A percentile compares a stretch with the other conserved stretches of the same genome.
Evolutionary conservation across 495 filamentous ascomycete species (phyloP).

Genomic region (Talaromyces borbonicus): DNA sequence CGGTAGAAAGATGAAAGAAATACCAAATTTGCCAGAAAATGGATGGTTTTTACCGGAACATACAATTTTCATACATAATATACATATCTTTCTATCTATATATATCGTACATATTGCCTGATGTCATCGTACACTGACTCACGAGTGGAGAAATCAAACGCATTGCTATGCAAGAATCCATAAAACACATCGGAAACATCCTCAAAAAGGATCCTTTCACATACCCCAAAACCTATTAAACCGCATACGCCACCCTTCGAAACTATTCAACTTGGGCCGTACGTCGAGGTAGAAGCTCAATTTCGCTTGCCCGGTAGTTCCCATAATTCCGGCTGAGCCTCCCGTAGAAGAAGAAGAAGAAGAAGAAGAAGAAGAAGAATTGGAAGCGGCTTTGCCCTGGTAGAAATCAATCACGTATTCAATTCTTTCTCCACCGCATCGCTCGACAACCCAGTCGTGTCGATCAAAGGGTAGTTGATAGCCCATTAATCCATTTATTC

Average conservation of each 20-base stretch:
- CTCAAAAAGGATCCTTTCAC: not conserved
- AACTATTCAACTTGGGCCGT: slow-evolving; percentile 84
- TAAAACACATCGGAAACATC: no score
- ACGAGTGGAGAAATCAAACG: not conserved
- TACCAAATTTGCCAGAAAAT: no score
- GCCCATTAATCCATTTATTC: slow-evolving; percentile 70
- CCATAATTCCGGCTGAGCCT: slow-evolving; percentile 22
- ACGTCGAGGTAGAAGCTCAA: slow-evolving; percentile 93
- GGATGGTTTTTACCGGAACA: no score
- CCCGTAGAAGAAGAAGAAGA: slow-evolving; percentile 7
- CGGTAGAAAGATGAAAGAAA: no score
- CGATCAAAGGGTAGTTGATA: slow-evolving; percentile 90
- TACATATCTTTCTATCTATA: no score
- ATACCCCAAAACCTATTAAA: slow-evolving; percentile 52
- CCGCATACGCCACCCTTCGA: slow-evolving; percentile 85
- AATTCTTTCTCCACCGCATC: slow-evolving; percentile 69
- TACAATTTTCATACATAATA: no score
- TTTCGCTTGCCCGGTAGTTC: slow-evolving; percentile 45
- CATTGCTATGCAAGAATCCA: not conserved
- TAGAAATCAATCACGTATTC: slow-evolving; percentile 99
- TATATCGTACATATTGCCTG: not conserved
- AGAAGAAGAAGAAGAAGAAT: no score
- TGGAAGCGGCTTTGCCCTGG: slow-evolving; percentile 50
- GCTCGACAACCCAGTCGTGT: slow-evolving; percentile 94
- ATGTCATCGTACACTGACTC: not conserved